Evolutionary conservation across 306 rosid species (phyloP), one percentile per base, ranked within the genome.

Genomic region (Alnus glutinosa): DNA sequence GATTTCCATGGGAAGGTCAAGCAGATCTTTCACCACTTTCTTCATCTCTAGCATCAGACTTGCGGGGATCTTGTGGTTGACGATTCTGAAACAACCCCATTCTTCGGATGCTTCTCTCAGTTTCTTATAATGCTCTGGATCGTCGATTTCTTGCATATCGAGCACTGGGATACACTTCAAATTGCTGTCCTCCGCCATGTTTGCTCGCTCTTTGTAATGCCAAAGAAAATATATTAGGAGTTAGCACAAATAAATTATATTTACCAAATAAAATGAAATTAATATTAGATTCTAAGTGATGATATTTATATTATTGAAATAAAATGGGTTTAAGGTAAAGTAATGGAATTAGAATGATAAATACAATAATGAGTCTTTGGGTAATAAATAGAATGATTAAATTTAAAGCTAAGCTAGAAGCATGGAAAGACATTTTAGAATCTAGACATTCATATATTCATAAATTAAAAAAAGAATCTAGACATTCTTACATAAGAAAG

Each of bases 41-140:
- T 85, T 89, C 92, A 89, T 89, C 63, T 89, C 84, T 0, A 28
- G 68, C 97, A 88, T 89, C 0, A 92, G 85, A 18, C 78, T 19
- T 49, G 15, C 23, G 5, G 92, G 74, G 46, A 89, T 59, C 8
- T 63, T 55, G 74, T 89, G 97, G 70, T 89, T 89, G 10, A 87
- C 72, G n/a, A 89, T 55, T 71, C 92, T 87, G 71, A 92, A 92
- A 66, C 90, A 89, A 23, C 92, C 92, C 90, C 86, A 88, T 71
- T 66, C 82, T 68, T 86, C 97, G 23, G 91, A 85, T 50, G 89
- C 89, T 34, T 87, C 87, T 77, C 88, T 86, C 47, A 92, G 83
- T 13, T 85, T 91, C 55, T 70, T 55, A 47, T 75, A 75, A 66
- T 83, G 92, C 1, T 1, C 52, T 15, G 28, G 0, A 2, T 82